Conservation (phyloP, 306 rosid genomes). For the Coriaria nepalensis region DNA sequence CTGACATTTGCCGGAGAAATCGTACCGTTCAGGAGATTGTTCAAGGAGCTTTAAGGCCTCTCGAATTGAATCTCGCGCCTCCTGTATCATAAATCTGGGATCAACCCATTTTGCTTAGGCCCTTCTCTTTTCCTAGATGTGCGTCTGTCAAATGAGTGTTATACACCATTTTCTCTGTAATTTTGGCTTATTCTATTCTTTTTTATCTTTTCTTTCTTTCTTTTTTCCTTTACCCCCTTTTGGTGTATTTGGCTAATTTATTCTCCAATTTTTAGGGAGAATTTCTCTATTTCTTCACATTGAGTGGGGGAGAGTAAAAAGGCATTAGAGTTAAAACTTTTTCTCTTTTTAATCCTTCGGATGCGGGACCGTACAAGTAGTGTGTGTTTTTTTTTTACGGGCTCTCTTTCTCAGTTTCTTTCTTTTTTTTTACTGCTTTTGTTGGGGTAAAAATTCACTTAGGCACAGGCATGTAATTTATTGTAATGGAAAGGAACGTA, state of each 20-base stretch:
- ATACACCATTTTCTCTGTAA: constrained; percentile 2
- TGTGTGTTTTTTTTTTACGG: constrained; percentile 24
- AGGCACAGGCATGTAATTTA: constrained; percentile 75
- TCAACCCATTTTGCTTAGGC: constrained; percentile 67
- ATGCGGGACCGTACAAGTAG: constrained; percentile 52
- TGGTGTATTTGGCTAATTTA: constrained; percentile 8
- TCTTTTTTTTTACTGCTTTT: constrained; percentile 6
- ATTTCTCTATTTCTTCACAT: constrained; percentile 38
- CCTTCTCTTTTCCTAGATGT: constrained; percentile 22
- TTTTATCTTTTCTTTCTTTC: background rate
- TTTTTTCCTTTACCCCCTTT: background rate
- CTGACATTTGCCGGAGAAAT: constrained; percentile 91
- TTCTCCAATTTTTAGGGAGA: constrained; percentile 97
- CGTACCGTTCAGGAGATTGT: constrained; percentile 93
- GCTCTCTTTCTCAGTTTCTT: background rate
- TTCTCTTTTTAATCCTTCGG: constrained; percentile 8
- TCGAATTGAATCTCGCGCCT: constrained; percentile 43
- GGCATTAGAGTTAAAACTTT: constrained; percentile 18
- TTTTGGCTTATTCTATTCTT: constrained; percentile 5
- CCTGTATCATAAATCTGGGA: constrained; percentile 43
- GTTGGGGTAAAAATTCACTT: constrained; percentile 27
- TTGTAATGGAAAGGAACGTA: constrained; percentile 22
- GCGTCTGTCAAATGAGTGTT: constrained; percentile 30
- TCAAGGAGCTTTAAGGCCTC: constrained; percentile 96
- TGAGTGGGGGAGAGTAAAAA: constrained; percentile 38